A percentile compares a stretch with the other conserved stretches of the same genome.
These are phyloP conservation scores for Saccharomyces mikatae DNA, from an alignment of 805 yeast genomes.

Conservation along the genomic window DNA sequence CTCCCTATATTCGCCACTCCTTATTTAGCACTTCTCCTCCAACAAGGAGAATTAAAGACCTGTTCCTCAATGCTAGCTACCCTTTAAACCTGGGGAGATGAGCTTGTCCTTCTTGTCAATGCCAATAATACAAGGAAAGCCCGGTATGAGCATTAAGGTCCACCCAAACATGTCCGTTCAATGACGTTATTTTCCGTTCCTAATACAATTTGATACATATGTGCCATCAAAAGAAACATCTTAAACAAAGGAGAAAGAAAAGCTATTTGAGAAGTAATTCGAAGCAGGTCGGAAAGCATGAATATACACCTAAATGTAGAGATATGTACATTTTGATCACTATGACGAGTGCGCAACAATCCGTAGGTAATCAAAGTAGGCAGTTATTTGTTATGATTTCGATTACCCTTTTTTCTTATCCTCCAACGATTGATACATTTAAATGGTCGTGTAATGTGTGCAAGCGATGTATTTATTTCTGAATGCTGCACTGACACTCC, in stretches of 20 bases:
- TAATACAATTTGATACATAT: not conserved
- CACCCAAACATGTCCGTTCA: not conserved
- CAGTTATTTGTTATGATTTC: too few relatives aligned
- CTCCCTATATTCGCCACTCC: not conserved
- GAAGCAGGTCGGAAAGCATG: too few relatives aligned
- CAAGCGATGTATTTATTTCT: too few relatives aligned
- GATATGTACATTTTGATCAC: too few relatives aligned
- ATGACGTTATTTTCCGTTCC: not conserved
- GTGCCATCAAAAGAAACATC: not conserved
- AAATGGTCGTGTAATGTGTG: too few relatives aligned
- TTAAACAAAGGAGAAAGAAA: not conserved
- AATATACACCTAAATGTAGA: too few relatives aligned
- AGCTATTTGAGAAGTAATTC: too few relatives aligned
- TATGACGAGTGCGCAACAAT: too few relatives aligned
- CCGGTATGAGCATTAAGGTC: not conserved
- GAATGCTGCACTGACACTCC: too few relatives aligned
- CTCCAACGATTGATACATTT: too few relatives aligned
- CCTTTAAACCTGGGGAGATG: not conserved
- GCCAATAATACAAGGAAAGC: not conserved
- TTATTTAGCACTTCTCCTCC: not conserved
- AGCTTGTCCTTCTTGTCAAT: not conserved
- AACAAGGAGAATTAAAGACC: not conserved
- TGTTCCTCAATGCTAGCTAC: not conserved
- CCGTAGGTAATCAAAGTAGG: not conserved
- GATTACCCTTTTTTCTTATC: too few relatives aligned